A percentile compares a stretch with the other conserved stretches of the same genome.
Conservation (phyloP, 78 protist species). For the Diacronema lutheri region DNA sequence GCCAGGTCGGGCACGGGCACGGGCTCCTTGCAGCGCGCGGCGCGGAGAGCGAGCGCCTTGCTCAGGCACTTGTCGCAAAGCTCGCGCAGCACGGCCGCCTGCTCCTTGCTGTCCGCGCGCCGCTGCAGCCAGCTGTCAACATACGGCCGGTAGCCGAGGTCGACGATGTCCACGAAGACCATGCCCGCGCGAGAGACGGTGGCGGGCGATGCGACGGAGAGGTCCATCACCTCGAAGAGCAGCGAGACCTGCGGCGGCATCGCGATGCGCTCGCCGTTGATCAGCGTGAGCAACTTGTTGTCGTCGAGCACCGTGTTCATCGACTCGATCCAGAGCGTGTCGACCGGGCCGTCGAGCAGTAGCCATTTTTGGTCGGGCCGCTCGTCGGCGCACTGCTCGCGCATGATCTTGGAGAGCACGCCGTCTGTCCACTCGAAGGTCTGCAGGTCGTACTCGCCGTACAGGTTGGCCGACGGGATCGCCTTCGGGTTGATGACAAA, state of each 20-base stretch:
- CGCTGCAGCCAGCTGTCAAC: background rate
- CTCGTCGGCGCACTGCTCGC: slow-evolving; percentile 50
- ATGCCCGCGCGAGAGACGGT: slow-evolving; percentile 74
- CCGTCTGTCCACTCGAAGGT: slow-evolving; percentile 85
- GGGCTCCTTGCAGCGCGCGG: slow-evolving; percentile 41
- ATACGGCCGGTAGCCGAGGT: no score
- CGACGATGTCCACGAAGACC: slow-evolving; percentile 31
- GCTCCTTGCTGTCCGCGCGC: background rate
- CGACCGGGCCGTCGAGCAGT: slow-evolving; percentile 82
- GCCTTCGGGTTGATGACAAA: slow-evolving; percentile 72
- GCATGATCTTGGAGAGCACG: slow-evolving; percentile 38
- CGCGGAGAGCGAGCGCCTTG: background rate
- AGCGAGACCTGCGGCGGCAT: slow-evolving; percentile 66
- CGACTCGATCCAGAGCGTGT: slow-evolving; percentile 91
- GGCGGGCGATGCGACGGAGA: slow-evolving; percentile 68
- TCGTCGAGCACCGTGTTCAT: slow-evolving; percentile 94
- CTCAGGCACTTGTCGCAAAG: slow-evolving; percentile 42
- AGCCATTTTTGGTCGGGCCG: slow-evolving; percentile 64
- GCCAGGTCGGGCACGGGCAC: slow-evolving; percentile 40
- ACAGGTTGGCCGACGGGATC: slow-evolving; percentile 58
- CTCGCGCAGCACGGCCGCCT: slow-evolving; percentile 5
- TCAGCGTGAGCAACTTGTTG: slow-evolving; percentile 88
- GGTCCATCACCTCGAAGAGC: slow-evolving; percentile 55
- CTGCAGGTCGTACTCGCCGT: slow-evolving; percentile 53
- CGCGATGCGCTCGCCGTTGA: slow-evolving; percentile 76